Evolutionary conservation across 192 early-diverging fungal genomes (phyloP).

Genomic region (Backusella westeae): DNA sequence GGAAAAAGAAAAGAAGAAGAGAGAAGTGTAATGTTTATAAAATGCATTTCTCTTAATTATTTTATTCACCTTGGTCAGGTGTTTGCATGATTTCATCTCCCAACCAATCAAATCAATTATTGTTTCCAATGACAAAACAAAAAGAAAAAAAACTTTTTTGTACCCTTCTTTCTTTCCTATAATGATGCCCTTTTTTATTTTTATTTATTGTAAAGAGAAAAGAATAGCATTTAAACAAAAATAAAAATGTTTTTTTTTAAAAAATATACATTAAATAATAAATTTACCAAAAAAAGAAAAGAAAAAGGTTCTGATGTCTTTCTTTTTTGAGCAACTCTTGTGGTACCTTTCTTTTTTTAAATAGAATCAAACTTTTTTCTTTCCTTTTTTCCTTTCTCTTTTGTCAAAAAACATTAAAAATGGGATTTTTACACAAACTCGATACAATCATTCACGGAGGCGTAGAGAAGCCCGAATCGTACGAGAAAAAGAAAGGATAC

Average conservation of each 20-base stretch:
- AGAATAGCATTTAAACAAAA: too few relatives aligned
- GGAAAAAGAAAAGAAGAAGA: neutral
- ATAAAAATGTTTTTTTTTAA: too few relatives aligned
- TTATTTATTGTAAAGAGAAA: too few relatives aligned
- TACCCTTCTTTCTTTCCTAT: too few relatives aligned
- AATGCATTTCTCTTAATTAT: neutral
- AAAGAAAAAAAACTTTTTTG: neutral
- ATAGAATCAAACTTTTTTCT: neutral
- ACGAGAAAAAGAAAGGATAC: slow-evolving; percentile 69
- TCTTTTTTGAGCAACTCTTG: neutral
- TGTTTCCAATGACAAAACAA: neutral
- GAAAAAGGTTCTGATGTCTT: neutral
- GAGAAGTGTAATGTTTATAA: neutral
- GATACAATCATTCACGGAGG: slow-evolving; percentile 38
- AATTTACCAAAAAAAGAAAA: neutral
- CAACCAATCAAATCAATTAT: neutral
- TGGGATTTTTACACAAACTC: slow-evolving; percentile 24
- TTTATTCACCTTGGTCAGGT: slow-evolving; percentile 6
- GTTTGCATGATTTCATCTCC: neutral
- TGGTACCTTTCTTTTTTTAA: neutral
- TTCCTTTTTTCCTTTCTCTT: neutral
- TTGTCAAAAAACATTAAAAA: neutral
- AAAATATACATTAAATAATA: neutral
- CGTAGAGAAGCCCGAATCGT: slow-evolving; percentile 47
- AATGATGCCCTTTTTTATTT: too few relatives aligned